phyloP scores from a whole-genome alignment of 306 rosid species.

The Trifolium repens region DNA sequence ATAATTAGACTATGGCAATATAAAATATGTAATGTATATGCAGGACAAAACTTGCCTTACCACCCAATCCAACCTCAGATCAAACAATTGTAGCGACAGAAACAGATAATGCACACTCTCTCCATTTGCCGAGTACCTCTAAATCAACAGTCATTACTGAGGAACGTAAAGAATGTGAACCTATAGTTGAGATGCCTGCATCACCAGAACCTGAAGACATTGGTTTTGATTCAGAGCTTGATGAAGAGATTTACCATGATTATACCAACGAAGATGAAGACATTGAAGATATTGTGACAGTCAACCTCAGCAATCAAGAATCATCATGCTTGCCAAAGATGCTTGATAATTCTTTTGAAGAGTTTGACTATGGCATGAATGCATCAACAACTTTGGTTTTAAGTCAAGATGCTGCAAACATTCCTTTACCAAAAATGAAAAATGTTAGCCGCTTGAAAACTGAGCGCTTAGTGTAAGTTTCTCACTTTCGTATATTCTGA shows the following conservation, averaged over 20 bases:
- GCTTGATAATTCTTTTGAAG: background rate
- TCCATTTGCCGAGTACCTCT: background rate
- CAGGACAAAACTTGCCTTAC: constrained; percentile 54
- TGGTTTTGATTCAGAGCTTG: constrained; percentile 16
- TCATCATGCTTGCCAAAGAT: background rate
- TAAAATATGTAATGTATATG: background rate
- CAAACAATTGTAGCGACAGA: background rate
- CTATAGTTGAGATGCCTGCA: constrained; percentile 61
- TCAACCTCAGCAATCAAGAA: constrained; percentile 28
- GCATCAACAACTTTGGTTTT: constrained; percentile 49
- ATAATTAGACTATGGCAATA: background rate
- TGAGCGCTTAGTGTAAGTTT: constrained; percentile 70
- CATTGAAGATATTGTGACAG: too few species aligned
- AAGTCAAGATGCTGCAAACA: constrained; percentile 20
- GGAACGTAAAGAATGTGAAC: constrained; percentile 35
- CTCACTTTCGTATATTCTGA: background rate
- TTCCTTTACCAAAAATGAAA: constrained; percentile 52
- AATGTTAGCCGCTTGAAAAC: constrained; percentile 60
- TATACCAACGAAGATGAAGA: too few species aligned
- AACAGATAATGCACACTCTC: background rate
- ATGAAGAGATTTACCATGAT: constrained; percentile 45
- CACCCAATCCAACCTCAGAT: constrained; percentile 16
- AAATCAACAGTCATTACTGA: background rate
- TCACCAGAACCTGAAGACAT: constrained; percentile 41
- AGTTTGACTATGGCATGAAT: constrained; percentile 13